Base-by-base conservation (phyloP, 345 rosid genomes). In the Isatis tinctoria region DNA sequence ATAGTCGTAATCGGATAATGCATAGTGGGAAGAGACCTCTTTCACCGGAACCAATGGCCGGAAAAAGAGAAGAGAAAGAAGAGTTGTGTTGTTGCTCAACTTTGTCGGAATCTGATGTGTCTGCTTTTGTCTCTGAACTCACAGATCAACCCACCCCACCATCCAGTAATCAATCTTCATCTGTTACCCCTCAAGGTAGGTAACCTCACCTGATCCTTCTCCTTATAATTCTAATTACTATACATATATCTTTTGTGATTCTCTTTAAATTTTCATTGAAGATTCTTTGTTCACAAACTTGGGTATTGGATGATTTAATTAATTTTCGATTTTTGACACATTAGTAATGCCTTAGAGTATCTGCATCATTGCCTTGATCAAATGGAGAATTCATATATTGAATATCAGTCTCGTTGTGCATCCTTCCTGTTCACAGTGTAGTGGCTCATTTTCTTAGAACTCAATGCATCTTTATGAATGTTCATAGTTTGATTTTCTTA, bases 71-170 rank as follows among this genome's bases (percentile, higher is more conserved):
- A 69, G 79, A 61, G 2, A 61, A 22, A 32, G 70, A 75, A 60
- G 74, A 69, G 14, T 69, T 69, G 33, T 12, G 12, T 69, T 2
- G 41, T 52, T 61, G 59, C 37, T 61, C 79, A 16, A 75, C 79
- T 61, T 75, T 75, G 58, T 62, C 65, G 18, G 79, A 75, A 36
- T 75, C 74, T 43, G 79, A 75, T 75, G 79, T 75, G 30, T 69
- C 74, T 52, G 79, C 30, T 69, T 75, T 75, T 62, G 79, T 75
- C 26, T 75, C 59, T 26, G 79, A 75, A 43, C 79, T 75, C 41
- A 75, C 74, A 61, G 65, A 60, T 39, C 68, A 75, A 22, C 72
- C 41, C 16, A 17, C 18, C 30, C 20, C 20, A 71, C 65, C 69
- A n/a, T 51, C 63, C 57, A 22, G 51, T 1, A 5, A 69, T 69